Percentiles rank a stretch among this genome's conserved stretches.
Evolutionary conservation across 495 filamentous ascomycete species (phyloP).

Genomic region (Lasiosphaeris hirsuta): DNA sequence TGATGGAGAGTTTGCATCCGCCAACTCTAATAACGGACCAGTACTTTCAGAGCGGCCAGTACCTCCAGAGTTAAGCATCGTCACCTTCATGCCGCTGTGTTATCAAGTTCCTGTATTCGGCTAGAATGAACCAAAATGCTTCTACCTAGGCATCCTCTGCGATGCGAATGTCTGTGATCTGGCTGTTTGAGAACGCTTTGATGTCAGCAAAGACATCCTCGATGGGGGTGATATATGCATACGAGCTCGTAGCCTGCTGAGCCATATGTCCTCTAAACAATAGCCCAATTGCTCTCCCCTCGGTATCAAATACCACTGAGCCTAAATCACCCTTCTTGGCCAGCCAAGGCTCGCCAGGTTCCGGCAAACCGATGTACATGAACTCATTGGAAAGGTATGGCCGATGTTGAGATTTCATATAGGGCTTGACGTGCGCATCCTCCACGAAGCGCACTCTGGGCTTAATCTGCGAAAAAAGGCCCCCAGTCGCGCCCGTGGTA

Average conservation of each 20-base stretch:
- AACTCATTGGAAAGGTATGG: neutral
- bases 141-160: neutral
- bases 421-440: neutral
- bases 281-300: neutral
- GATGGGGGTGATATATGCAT: neutral
- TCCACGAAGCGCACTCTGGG: neutral
- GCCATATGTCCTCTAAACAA: conserved; percentile 5
- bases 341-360: neutral
- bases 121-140: too few relatives aligned
- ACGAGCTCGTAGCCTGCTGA: neutral
- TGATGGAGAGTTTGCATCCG: too few relatives aligned
- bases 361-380: neutral
- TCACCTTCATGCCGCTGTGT: too few relatives aligned
- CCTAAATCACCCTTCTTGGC: neutral
- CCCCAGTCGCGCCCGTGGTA: neutral
- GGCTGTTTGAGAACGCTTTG: neutral
- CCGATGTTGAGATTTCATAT: neutral
- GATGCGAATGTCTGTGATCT: conserved; percentile 3
- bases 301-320: neutral
- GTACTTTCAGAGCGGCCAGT: too few relatives aligned
- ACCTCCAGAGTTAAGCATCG: too few relatives aligned
- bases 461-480: neutral
- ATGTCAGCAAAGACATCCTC: conserved; percentile 1
- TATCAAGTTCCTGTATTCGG: too few relatives aligned
- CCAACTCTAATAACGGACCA: too few relatives aligned